phyloP scores from a whole-genome alignment of 2,329 filamentous ascomycete genomes.

The Aspergillus tubingensis region DNA sequence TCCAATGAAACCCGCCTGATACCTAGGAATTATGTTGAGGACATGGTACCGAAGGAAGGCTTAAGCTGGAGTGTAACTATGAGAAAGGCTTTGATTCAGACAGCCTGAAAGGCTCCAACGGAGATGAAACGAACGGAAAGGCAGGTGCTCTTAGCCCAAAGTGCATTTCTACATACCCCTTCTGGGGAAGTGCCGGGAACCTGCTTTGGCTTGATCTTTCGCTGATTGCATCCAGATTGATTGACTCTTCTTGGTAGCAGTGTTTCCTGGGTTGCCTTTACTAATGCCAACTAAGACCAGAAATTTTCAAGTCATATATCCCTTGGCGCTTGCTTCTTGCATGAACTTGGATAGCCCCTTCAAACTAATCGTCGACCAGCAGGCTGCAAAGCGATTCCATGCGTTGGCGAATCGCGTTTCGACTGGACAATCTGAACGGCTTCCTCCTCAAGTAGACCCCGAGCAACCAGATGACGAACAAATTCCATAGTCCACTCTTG shows the following conservation, averaged over 20 bases:
- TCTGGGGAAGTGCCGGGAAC: not conserved
- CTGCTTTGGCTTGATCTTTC: too few species aligned
- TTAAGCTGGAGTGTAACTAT: not conserved
- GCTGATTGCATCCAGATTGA: too few species aligned
- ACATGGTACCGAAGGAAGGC: not conserved
- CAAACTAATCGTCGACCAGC: not conserved
- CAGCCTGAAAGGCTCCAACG: not conserved
- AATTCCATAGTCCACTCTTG: constrained; percentile 41
- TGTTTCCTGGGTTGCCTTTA: too few species aligned
- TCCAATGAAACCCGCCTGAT: not conserved
- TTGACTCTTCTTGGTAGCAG: too few species aligned
- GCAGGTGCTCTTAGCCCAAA: constrained; percentile 5
- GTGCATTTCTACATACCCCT: not conserved
- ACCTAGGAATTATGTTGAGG: not conserved
- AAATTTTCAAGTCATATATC: not conserved
- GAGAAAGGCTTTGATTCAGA: not conserved
- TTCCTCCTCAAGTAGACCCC: constrained; percentile 21
- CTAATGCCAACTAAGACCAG: not conserved
- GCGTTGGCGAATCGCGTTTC: constrained; percentile 31
- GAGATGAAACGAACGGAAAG: not conserved
- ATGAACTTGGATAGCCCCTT: not conserved
- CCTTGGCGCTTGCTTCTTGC: not conserved
- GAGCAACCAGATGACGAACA: constrained; percentile 27
- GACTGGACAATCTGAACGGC: constrained; percentile 32
- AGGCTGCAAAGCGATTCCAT: constrained; percentile 30